Percentiles rank a stretch among this genome's conserved stretches.
Evolutionary conservation across 2,329 filamentous ascomycete species (phyloP).

Genomic region (Fusarium sp.): DNA sequence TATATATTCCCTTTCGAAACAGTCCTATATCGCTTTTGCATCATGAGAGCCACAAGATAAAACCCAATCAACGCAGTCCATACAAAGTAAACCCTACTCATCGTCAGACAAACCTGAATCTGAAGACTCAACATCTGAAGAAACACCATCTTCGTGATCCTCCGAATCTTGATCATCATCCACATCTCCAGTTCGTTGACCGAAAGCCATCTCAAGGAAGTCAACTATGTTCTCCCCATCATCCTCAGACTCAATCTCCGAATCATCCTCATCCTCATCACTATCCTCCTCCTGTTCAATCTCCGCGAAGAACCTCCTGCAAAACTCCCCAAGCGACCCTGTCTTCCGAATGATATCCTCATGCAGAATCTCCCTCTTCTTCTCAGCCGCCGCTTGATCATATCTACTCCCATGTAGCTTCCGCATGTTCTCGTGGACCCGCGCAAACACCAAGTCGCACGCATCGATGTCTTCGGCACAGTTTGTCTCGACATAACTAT

Average conservation of each 20-base stretch:
- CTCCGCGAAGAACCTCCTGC: background rate
- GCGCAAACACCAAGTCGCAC: background rate
- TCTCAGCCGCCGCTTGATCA: background rate
- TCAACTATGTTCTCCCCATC: background rate
- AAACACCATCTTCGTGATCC: background rate
- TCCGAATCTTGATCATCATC: background rate
- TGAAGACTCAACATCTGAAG: background rate
- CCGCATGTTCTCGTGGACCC: background rate
- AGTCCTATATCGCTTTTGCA: accelerated
- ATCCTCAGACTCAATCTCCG: background rate
- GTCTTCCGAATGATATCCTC: background rate
- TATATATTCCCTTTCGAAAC: accelerated
- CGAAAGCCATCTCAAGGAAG: background rate
- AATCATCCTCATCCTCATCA: background rate
- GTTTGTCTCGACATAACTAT: background rate
- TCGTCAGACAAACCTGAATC: background rate
- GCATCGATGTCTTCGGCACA: background rate
- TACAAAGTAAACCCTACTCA: accelerated
- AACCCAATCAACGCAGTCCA: accelerated
- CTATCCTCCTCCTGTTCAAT: background rate
- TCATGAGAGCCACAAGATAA: accelerated
- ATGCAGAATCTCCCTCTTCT: background rate
- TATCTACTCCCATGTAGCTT: background rate
- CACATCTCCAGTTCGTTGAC: background rate
- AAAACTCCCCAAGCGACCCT: background rate